Conservation (phyloP, 345 rosid species). For the Gossypium anomalum region DNA sequence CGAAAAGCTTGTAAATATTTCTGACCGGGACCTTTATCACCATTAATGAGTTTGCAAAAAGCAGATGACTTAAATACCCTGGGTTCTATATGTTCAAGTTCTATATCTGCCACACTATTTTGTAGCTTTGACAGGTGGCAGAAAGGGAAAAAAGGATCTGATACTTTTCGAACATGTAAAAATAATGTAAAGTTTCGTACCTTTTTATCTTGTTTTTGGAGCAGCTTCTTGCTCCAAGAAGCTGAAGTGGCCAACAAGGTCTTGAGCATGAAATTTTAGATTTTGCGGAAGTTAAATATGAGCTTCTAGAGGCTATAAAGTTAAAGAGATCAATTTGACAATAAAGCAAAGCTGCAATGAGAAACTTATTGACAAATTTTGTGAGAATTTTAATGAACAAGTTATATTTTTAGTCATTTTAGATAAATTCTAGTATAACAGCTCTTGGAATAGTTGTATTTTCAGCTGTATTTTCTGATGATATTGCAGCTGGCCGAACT, state of each 20-base stretch:
- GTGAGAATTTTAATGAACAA: neutral
- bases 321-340: neutral
- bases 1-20: neutral
- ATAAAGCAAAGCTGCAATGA: slow-evolving; percentile 4
- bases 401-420: neutral
- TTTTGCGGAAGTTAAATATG: neutral
- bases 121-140: neutral
- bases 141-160: neutral
- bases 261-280: neutral
- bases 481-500: neutral
- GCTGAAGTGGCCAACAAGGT: slow-evolving; percentile 2
- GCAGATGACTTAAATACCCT: neutral
- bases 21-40: neutral
- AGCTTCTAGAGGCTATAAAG: neutral
- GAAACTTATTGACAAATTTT: neutral
- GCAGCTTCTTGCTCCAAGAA: neutral
- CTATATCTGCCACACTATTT: neutral
- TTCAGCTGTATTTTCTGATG: neutral
- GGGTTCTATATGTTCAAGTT: neutral
- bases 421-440: neutral
- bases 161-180: neutral
- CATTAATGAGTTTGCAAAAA: neutral
- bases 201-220: neutral
- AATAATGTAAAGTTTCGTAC: neutral
- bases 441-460: neutral